Base-by-base conservation (phyloP, 768 basidiomycete genomes). In the Pleurotus eryngii region DNA sequence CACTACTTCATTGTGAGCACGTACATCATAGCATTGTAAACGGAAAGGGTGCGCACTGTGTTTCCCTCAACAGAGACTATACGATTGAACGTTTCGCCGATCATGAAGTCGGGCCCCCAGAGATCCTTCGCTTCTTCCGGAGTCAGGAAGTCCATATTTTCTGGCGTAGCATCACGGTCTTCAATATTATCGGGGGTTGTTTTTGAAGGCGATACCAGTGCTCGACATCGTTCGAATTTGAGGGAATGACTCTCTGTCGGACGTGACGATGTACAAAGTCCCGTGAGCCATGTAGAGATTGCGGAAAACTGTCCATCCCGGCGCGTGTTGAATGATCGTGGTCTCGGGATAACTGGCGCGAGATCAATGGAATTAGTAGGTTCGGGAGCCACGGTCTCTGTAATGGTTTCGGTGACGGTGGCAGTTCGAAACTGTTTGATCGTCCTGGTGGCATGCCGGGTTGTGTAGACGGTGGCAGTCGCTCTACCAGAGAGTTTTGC, bases 211-310 rank as follows among this genome's bases (percentile, higher is more conserved):
- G 5, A 89, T 72, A 14, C 85, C 84, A 0, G 85, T 85, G 54
- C 88, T 90, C 0, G 80, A 87, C 76, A 92, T 89, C 67, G 83
- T 68, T 24, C 78, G 69, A 35, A 79, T 74, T n/a, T 74, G 71
- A 0, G 79, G 78, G 49, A 78, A 78, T 0, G 57, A 57, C 8
- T 46, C 46, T 5, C 38, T 54, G 9, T 54, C 24, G n/a, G 51
- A 40, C 6, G 51, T 54, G 56, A 93, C 76, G 65, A 94, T 80
- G 70, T 81, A 85, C 46, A 93, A 78, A 0, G 91, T 92, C 6
- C 89, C 90, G 60, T 92, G 89, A 47, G 85, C 82, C 84, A 93
- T 82, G 79, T 95, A 95, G 3, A 95, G 67, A 67, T 93, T 86
- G 24, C 80, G 80, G 69, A 91, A 92, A 30, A 93, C 71, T 0